A percentile compares a stretch with the other conserved stretches of the same genome.
These are phyloP conservation scores for Xylona heveae DNA, from an alignment of 495 filamentous ascomycete genomes.

Conservation along the genomic window DNA sequence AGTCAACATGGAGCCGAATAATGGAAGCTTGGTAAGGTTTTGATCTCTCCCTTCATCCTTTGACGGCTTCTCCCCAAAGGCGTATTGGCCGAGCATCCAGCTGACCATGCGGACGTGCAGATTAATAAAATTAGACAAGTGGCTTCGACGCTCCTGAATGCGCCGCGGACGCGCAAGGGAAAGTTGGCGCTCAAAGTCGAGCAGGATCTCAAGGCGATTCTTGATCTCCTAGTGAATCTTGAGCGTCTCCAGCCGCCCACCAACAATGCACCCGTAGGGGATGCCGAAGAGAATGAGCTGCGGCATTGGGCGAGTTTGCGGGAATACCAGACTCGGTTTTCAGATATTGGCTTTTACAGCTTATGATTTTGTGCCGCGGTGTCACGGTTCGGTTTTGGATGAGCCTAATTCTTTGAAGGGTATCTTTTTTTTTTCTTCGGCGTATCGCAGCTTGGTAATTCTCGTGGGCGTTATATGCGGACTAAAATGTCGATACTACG, in stretches of 20 bases:
- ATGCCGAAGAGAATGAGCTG: slow-evolving; percentile 53
- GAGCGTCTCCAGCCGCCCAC: slow-evolving; percentile 21
- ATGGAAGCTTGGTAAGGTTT: slow-evolving; percentile 37
- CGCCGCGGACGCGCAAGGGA: slow-evolving; percentile 33
- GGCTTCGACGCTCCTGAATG: slow-evolving; percentile 49
- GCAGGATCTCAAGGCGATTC: slow-evolving; percentile 41
- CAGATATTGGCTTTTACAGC: too few species aligned
- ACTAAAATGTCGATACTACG: too few species aligned
- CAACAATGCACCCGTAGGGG: slow-evolving; percentile 7
- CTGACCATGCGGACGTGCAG: too few species aligned
- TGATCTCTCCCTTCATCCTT: neutral
- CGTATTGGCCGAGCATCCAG: too few species aligned
- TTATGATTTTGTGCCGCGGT: too few species aligned
- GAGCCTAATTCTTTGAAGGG: too few species aligned
- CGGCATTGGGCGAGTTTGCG: slow-evolving; percentile 52
- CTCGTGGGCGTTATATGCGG: too few species aligned
- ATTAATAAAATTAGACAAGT: slow-evolving; percentile 54
- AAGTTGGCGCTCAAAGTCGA: slow-evolving; percentile 33
- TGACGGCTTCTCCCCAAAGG: too few species aligned
- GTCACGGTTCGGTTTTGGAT: too few species aligned
- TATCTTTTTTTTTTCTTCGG: too few species aligned
- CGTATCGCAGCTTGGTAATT: too few species aligned
- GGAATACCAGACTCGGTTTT: slow-evolving; percentile 49
- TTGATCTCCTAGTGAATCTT: slow-evolving; percentile 48
- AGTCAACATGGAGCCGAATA: slow-evolving; percentile 68